Evolutionary conservation across 2,329 filamentous ascomycete genomes (phyloP).

Genomic region (Aspergillus clavatus): DNA sequence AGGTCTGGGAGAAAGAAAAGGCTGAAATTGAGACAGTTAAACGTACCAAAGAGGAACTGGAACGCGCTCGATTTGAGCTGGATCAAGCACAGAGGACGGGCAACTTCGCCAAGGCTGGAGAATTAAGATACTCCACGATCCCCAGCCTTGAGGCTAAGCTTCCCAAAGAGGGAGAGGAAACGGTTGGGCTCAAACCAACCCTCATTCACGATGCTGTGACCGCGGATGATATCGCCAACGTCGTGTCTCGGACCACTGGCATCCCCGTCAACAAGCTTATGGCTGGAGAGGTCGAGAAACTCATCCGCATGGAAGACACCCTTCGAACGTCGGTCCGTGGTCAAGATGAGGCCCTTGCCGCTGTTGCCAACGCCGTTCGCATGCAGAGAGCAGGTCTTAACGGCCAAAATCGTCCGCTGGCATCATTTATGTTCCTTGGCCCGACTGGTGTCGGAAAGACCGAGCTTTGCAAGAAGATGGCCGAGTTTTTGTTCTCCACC

Average conservation of each 20-base stretch:
- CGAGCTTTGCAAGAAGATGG: slow-evolving; percentile 93
- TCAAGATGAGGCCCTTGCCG: slow-evolving; percentile 87
- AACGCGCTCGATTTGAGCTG: slow-evolving; percentile 76
- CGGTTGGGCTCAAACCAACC: slow-evolving; percentile 45
- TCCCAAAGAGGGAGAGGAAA: slow-evolving; percentile 63
- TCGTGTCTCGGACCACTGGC: slow-evolving; percentile 86
- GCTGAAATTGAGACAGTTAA: slow-evolving; percentile 83
- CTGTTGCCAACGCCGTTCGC: slow-evolving; percentile 87
- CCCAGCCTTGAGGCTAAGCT: slow-evolving; percentile 74
- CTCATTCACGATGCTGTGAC: slow-evolving; percentile 87
- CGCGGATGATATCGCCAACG: slow-evolving; percentile 85
- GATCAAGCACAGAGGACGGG: slow-evolving; percentile 83
- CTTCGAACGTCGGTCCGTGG: slow-evolving; percentile 79
- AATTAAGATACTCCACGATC: slow-evolving; percentile 83
- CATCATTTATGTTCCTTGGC: slow-evolving; percentile 95
- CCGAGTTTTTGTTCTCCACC: slow-evolving; percentile 86
- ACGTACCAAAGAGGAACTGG: slow-evolving; percentile 79
- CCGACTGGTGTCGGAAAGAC: slow-evolving; percentile 97
- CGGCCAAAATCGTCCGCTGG: slow-evolving; percentile 84
- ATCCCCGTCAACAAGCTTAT: slow-evolving; percentile 92
- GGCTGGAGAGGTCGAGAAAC: slow-evolving; percentile 86
- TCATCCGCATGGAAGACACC: slow-evolving; percentile 92
- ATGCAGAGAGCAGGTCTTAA: slow-evolving; percentile 90
- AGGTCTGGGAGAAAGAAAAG: slow-evolving; percentile 86
- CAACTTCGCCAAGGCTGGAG: slow-evolving; percentile 84